phyloP scores from a whole-genome alignment of 2,329 filamentous ascomycete genomes.

The Colletotrichum sojae region DNA sequence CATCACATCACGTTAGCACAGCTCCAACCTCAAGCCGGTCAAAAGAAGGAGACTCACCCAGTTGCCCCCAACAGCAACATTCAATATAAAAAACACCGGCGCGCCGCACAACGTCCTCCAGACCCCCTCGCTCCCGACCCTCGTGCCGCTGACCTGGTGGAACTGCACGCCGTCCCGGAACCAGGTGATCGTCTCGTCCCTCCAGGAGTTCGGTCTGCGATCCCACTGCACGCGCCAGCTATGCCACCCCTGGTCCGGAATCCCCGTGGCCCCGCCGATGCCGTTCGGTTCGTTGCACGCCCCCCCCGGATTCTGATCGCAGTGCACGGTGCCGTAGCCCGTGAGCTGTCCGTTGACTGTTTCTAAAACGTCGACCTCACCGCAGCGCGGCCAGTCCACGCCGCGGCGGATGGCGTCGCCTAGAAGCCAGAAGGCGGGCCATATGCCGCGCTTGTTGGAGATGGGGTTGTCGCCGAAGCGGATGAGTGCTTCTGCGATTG shows the following conservation, averaged over 20 bases:
- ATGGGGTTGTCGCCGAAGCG: constrained; percentile 57
- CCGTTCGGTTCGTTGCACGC: constrained; percentile 64
- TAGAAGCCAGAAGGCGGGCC: constrained; percentile 69
- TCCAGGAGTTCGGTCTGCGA: constrained; percentile 59
- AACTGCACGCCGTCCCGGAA: constrained; percentile 60
- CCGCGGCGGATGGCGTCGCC: constrained; percentile 62
- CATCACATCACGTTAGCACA: not conserved
- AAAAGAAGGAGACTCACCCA: constrained; percentile 56
- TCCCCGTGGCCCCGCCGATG: constrained; percentile 50
- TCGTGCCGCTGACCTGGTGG: constrained; percentile 58
- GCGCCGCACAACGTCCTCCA: constrained; percentile 61
- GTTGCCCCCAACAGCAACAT: constrained; percentile 63
- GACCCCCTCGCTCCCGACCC: constrained; percentile 55
- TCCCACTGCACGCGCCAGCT: constrained; percentile 64
- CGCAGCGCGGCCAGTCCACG: constrained; percentile 63
- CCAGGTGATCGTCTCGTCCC: constrained; percentile 64
- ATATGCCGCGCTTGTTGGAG: constrained; percentile 62
- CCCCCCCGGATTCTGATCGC: constrained; percentile 58
- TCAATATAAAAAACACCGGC: constrained; percentile 62
- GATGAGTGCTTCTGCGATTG: constrained; percentile 60
- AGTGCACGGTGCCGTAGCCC: constrained; percentile 65
- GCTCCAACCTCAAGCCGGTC: no score
- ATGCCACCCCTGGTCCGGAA: constrained; percentile 63
- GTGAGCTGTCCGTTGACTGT: constrained; percentile 61
- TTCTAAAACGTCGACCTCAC: constrained; percentile 67